Conservation (phyloP, 306 rosid genomes). For the Vachellia pachyceras region DNA sequence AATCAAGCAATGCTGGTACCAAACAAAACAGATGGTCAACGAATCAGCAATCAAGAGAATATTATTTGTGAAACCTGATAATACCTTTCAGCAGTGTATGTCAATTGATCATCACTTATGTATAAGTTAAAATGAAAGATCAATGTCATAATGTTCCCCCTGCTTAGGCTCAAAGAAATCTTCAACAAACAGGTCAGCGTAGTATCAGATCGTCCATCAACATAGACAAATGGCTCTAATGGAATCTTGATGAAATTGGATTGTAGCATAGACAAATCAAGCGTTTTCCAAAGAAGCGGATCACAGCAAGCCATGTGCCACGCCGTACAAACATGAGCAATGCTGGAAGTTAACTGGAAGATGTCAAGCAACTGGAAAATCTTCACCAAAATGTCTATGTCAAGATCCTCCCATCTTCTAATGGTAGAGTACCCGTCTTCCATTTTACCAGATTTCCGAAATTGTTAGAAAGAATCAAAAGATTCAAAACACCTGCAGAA, state of each 20-base stretch:
- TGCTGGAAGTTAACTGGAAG: constrained; percentile 63
- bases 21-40: constrained; percentile 20
- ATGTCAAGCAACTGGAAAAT: constrained; percentile 70
- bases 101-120: constrained; percentile 73
- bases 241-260: constrained; percentile 80
- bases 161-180: constrained; percentile 72
- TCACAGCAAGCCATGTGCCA: constrained; percentile 77
- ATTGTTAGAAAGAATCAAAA: constrained; percentile 33
- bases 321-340: constrained; percentile 74
- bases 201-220: constrained; percentile 63
- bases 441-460: constrained; percentile 53
- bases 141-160: constrained; percentile 55
- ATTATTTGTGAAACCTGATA: constrained; percentile 13
- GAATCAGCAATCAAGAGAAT: constrained; percentile 23
- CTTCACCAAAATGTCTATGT: constrained; percentile 71
- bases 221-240: constrained; percentile 77
- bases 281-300: constrained; percentile 77
- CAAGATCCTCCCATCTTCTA: constrained; percentile 78
- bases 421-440: constrained; percentile 45
- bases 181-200: constrained; percentile 60
- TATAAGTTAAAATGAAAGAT: constrained; percentile 77
- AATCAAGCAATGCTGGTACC: constrained; percentile 14
- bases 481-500: constrained; percentile 39
- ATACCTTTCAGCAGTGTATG: constrained; percentile 89
- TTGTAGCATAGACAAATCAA: constrained; percentile 71